Base-by-base conservation (phyloP, 345 rosid genomes). In the Mangifera indica region DNA sequence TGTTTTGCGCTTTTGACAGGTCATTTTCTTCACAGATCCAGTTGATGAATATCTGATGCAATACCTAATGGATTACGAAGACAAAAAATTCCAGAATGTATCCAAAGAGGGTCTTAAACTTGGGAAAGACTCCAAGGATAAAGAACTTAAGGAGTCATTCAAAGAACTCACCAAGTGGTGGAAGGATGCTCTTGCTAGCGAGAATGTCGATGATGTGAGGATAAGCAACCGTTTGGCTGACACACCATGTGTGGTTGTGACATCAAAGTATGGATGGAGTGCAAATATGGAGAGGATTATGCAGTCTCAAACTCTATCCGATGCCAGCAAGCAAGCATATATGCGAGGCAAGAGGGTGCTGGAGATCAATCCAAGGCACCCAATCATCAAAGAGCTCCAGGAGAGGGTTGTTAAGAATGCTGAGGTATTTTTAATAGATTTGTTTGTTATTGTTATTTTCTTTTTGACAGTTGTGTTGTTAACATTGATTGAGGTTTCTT, bases 41-140 rank as follows among this genome's bases (percentile, higher is more conserved):
- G 98, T 92, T 66, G 99, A 92, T 74, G 98, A 95, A 70, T 92
- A 95, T 84, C 80, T 95, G 87, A 92, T 92, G 99, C 99, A 92
- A 80, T 95, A 95, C 72, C 79, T 95, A 83, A 95, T 95, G 99
- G 99, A 95, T 42, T 95, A 95, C 71, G 96, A 92, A 71, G 97
- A 87, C 74, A 89, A 84, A 73, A 88, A 92, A 69, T 95, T 95
- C 86, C 99, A 95, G 78, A 95, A 95, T 77, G 99, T 91, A 56
- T 92, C 97, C 32, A 91, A 92, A 72, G 99, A 92, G 84, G 99
- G 97, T 24, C 75, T 95, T 55, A 92, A 95, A 71, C 84, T 95
- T 26, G 96, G 92, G 59, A 92, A 92, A 77, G 97, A 81, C 79
- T 70, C 93, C 0, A 89, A 87, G 71, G 87, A 63, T 49, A 92